Percentiles rank a stretch among this genome's conserved stretches.
These are phyloP conservation scores for Picocystis sp. DNA, from an alignment of 163 green algal species.

Conservation along the genomic window DNA sequence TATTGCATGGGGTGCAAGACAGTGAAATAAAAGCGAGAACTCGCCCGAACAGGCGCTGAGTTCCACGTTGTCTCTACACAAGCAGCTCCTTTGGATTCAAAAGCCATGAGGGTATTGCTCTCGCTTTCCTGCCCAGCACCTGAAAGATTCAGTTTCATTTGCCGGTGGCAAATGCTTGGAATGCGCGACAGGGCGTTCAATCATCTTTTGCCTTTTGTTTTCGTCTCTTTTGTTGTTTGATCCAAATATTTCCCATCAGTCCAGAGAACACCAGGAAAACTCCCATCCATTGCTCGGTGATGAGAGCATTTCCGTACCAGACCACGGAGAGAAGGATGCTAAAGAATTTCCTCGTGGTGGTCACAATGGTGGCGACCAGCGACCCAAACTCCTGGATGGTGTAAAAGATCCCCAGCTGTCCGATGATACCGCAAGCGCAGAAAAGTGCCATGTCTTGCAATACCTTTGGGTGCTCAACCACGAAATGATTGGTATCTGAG, in stretches of 20 bases:
- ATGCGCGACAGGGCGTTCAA: too few relatives aligned
- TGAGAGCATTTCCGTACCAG: slow-evolving; percentile 62
- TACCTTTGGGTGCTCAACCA: slow-evolving; percentile 45
- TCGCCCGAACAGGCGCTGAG: too few relatives aligned
- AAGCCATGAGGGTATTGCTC: neutral
- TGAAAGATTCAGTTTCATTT: neutral
- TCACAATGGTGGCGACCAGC: slow-evolving; percentile 78
- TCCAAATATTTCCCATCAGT: slow-evolving; percentile 39
- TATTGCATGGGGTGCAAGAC: slow-evolving; percentile 70
- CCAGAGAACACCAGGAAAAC: slow-evolving; percentile 86
- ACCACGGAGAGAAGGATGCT: slow-evolving; percentile 84
- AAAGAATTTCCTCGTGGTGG: slow-evolving; percentile 98
- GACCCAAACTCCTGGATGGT: slow-evolving; percentile 87
- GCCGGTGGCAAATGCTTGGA: too few relatives aligned
- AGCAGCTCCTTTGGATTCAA: neutral
- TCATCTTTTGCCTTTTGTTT: too few relatives aligned
- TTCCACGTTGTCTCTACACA: too few relatives aligned
- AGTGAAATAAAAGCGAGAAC: slow-evolving; percentile 47
- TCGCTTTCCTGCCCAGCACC: neutral
- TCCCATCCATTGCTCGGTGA: slow-evolving; percentile 73
- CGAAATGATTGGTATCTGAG: slow-evolving; percentile 45
- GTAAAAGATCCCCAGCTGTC: slow-evolving; percentile 97
- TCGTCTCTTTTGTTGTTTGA: slow-evolving; percentile 27
- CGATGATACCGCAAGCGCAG: slow-evolving; percentile 81
- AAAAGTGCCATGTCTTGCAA: slow-evolving; percentile 69